Base-by-base conservation (phyloP, 2,329 filamentous ascomycete species). In the Podosphaera fusca region DNA sequence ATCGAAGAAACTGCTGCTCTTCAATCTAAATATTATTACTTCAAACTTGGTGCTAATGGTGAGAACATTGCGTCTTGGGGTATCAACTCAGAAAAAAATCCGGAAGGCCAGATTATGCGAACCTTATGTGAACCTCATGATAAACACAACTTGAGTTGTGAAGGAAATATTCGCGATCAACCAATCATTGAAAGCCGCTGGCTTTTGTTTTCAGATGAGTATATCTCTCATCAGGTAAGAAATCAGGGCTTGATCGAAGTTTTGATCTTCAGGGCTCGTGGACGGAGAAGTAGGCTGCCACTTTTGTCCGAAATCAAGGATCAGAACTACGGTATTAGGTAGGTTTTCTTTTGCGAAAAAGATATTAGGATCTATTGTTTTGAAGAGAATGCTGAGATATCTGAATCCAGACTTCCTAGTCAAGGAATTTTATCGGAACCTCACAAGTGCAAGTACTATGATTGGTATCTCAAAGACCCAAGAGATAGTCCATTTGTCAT, bases 11-110 rank as follows among this genome's bases (percentile, higher is more conserved):
- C 57, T n/a, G 52, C 67, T 64, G 49, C 61, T 65, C 1, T 67
- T 67, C 0, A 61, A 63, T 2, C 68, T 64, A 21, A 64, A 56
- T 73, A 71, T 60, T 64, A 78, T 8, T 77, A 74, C 66, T 80
- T 80, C 67, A 78, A 75, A 61, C 65, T 80, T 56, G 70, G 69
- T 57, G 71, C 80, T 63, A 80, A 81, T 60, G 75, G 75, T 14
- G 71, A 72, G 14, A 69, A 71, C 21, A 67, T 75, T n/a, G 69
- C 73, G 2, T 74, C 72, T 2, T 81, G 76, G 73, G 77, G 77
- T 1, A 69, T 73, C 29, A 69, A 76, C 57, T 65, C 72, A 14
- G 62, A 62, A 12, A 61, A 60, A 2, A 65, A 65, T 53, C 61
- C 63, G 1, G 63, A 63, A 5, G 73, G 74, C 6, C 69, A 68